Conservation (phyloP, 2,329 filamentous ascomycete species). For the Laburnicola sp. region DNA sequence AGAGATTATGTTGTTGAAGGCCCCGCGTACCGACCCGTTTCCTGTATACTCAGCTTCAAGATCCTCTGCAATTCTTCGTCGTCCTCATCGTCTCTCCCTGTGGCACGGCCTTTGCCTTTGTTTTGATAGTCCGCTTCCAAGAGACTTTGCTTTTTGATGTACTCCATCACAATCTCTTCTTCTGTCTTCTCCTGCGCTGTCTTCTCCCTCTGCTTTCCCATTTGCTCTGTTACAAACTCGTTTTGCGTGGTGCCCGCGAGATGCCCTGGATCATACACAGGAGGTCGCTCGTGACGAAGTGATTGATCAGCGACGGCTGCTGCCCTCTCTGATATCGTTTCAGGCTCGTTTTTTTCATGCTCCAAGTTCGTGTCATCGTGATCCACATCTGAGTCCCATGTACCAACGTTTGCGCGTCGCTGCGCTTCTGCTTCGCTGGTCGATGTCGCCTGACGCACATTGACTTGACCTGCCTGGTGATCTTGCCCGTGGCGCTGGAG, state of each 20-base stretch:
- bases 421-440: conserved; percentile 16
- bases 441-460: conserved; percentile 20
- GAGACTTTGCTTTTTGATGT: conserved; percentile 74
- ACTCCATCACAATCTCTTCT: conserved; percentile 74
- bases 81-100: conserved; percentile 22
- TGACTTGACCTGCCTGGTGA: conserved; percentile 14
- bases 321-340: not conserved
- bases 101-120: conserved; percentile 28
- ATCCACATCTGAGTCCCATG: not conserved
- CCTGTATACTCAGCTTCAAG: too few species aligned
- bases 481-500: too few species aligned
- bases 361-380: not conserved
- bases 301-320: not conserved
- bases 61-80: conserved; percentile 20
- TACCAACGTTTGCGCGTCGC: not conserved
- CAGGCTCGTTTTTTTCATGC: too few species aligned
- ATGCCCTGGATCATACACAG: conserved; percentile 21
- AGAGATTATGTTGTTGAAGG: too few species aligned
- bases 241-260: conserved; percentile 21
- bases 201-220: conserved; percentile 46
- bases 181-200: conserved; percentile 55
- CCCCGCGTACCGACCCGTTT: too few species aligned
- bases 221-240: conserved; percentile 24
- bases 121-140: conserved; percentile 62
- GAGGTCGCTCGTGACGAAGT: not conserved